Evolutionary conservation across 192 early-diverging fungal species (phyloP).

Genomic region (Umbelopsis sp.): DNA sequence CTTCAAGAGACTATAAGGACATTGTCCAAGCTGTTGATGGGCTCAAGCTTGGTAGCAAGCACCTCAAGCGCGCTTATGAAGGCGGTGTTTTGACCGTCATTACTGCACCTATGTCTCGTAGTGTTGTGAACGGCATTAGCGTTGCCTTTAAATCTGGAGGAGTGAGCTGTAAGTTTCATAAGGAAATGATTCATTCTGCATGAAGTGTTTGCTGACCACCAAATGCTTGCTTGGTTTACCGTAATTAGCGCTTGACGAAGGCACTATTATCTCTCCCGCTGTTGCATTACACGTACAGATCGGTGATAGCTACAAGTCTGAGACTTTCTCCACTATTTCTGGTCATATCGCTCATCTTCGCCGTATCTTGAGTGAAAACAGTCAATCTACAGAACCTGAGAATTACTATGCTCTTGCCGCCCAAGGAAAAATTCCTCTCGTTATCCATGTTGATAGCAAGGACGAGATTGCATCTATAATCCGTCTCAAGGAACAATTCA

Average conservation of each 20-base stretch:
- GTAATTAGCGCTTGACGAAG: conserved; percentile 33
- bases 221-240: conserved; percentile 3
- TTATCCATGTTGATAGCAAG: conserved; percentile 49
- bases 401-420: conserved; percentile 45
- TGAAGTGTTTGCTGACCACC: not conserved
- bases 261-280: conserved; percentile 47
- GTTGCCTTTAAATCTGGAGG: conserved; percentile 70
- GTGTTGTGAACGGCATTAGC: conserved; percentile 61
- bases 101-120: conserved; percentile 51
- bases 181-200: conserved; percentile 7
- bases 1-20: conserved; percentile 23
- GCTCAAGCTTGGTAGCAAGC: conserved; percentile 57
- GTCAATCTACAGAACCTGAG: conserved; percentile 14
- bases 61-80: conserved; percentile 58
- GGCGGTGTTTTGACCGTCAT: conserved; percentile 64
- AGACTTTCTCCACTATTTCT: conserved; percentile 50
- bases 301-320: conserved; percentile 47
- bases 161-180: conserved; percentile 51
- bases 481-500: conserved; percentile 54
- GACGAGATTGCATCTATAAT: conserved; percentile 71
- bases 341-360: conserved; percentile 54
- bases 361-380: conserved; percentile 37
- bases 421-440: conserved; percentile 52
- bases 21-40: conserved; percentile 63
- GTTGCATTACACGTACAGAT: conserved; percentile 65